phyloP scores from a whole-genome alignment of 2,329 filamentous ascomycete genomes.

The Mycosphaerella arachidis region DNA sequence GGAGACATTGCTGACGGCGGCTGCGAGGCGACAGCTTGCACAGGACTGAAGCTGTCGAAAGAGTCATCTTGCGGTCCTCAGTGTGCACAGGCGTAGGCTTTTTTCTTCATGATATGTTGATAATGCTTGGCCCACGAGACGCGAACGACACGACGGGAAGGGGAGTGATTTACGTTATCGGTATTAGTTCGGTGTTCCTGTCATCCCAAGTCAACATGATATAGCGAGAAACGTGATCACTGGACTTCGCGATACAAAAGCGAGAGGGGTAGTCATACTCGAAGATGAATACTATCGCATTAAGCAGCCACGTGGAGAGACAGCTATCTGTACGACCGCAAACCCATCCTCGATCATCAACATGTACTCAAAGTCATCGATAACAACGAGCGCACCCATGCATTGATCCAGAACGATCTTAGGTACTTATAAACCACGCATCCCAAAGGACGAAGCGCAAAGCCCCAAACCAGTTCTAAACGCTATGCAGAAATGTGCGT shows the following conservation, averaged over 20 bases:
- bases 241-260: not conserved
- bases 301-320: not conserved
- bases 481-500: slow-evolving; percentile 1
- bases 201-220: too few relatives aligned
- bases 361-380: not conserved
- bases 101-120: too few relatives aligned
- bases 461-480: not conserved
- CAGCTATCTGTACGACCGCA: not conserved
- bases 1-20: slow-evolving; percentile 3
- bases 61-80: not conserved
- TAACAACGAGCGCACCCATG: not conserved
- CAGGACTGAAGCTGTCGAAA: not conserved
- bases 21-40: slow-evolving; percentile 1
- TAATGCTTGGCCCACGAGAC: too few relatives aligned
- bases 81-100: too few relatives aligned
- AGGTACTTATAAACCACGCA: not conserved
- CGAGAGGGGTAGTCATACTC: not conserved
- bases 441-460: not conserved
- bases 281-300: not conserved
- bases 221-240: not conserved
- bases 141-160: too few relatives aligned
- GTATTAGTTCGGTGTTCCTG: too few relatives aligned
- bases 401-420: not conserved
- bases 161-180: too few relatives aligned
- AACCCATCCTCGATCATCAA: not conserved